A percentile compares a stretch with the other conserved stretches of the same genome.
Conservation (phyloP, 345 rosid genomes). For the Diplotaxis tenuifolia region DNA sequence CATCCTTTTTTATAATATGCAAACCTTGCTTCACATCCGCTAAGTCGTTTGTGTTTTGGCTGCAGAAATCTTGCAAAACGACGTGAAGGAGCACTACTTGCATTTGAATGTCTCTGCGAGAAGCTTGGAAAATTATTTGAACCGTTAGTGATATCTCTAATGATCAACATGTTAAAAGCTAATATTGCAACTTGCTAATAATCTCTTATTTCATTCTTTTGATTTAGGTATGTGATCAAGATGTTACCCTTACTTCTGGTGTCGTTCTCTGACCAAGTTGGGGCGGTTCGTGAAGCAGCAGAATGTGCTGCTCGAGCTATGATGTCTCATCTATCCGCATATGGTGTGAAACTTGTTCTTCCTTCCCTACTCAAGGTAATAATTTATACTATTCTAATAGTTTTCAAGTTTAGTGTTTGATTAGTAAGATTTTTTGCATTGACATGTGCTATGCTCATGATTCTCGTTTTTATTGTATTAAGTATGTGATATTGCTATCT, state of each 20-base stretch:
- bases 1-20: slow-evolving; percentile 11
- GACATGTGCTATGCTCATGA: slow-evolving; percentile 6
- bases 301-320: slow-evolving; percentile 98
- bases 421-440: slow-evolving; percentile 11
- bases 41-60: slow-evolving; percentile 15
- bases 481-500: slow-evolving; percentile 11
- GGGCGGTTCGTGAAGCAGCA: slow-evolving; percentile 98
- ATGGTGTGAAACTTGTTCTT: slow-evolving; percentile 94
- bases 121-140: slow-evolving; percentile 91
- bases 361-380: slow-evolving; percentile 88
- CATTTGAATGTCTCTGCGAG: slow-evolving; percentile 97
- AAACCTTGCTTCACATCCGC: not conserved
- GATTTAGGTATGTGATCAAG: slow-evolving; percentile 82
- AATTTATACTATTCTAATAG: slow-evolving; percentile 3
- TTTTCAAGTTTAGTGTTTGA: not conserved
- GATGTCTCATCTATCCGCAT: slow-evolving; percentile 94
- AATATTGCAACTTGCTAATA: slow-evolving; percentile 1
- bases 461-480: slow-evolving; percentile 1
- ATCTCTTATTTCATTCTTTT: slow-evolving; percentile 16
- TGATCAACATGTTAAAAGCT: slow-evolving; percentile 12
- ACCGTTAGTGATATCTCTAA: slow-evolving; percentile 57
- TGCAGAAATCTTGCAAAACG: slow-evolving; percentile 80
- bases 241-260: slow-evolving; percentile 90
- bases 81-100: slow-evolving; percentile 94
- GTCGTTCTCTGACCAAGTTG: slow-evolving; percentile 96